phyloP scores from a whole-genome alignment of 2,329 filamentous ascomycete species.

The Aspergillus brasiliensis region DNA sequence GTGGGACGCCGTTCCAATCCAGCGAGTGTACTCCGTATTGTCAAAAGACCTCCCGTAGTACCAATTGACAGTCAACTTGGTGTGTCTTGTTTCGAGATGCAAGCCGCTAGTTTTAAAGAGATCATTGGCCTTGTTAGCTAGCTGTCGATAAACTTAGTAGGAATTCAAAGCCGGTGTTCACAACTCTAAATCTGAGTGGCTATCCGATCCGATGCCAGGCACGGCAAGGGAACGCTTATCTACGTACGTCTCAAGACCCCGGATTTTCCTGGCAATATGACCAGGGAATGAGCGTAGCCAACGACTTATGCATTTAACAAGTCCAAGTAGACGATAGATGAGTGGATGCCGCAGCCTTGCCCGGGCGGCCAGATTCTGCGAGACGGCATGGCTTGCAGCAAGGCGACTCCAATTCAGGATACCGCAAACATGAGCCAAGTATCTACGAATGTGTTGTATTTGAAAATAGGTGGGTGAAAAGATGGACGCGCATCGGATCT shows the following conservation, averaged over 20 bases:
- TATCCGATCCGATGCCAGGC: conserved; percentile 6
- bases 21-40: background rate
- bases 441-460: background rate
- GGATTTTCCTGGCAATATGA: background rate
- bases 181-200: conserved; percentile 7
- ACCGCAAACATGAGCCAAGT: background rate
- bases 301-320: background rate
- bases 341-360: background rate
- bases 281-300: background rate
- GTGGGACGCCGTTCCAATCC: background rate
- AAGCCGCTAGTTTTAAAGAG: background rate
- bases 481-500: background rate
- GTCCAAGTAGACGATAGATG: background rate
- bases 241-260: background rate
- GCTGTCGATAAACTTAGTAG: background rate
- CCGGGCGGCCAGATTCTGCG: background rate
- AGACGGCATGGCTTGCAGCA: background rate
- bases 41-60: background rate
- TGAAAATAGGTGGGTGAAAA: background rate
- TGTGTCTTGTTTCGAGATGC: background rate
- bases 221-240: conserved; percentile 9
- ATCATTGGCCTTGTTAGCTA: conserved; percentile 1
- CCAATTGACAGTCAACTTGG: background rate
- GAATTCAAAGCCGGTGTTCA: background rate
- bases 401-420: no score